Base-by-base conservation (phyloP, 441 rosid species). In the Omphalea diandra region DNA sequence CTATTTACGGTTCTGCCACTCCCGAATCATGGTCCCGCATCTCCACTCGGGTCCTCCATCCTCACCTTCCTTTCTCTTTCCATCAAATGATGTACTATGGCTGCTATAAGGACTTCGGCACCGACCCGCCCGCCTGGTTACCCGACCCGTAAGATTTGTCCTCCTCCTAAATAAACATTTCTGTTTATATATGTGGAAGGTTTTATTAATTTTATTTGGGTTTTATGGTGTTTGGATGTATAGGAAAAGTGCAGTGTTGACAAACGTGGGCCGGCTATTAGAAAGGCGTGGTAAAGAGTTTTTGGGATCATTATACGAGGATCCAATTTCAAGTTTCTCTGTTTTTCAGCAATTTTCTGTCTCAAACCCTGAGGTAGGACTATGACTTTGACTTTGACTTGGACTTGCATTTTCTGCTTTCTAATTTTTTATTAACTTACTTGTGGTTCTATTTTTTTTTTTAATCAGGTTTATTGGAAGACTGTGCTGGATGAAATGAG, bases 111-210 rank as follows among this genome's bases (percentile, higher is more conserved):
- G 83, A 88, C 73, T 90, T 83, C 69, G 97, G 97, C 54, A 76
- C 93, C 75, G 93, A 91, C 73, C 94, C 96, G 5, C 93, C 97
- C 36, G 91, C 96, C 66, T 94, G 98, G 98, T 60, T 84, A 22
- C 97, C 96, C 71, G 86, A 86, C 77, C 86, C 83, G 97, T 94
- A 49, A 5, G n/a, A n/a, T n/a, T 5, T 49, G 7, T 2, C 6
- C n/a, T 53, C 10, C 1, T 10, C 2, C 3, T 1, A 12, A 10
- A 12, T 11, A 0, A 53, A 53, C 12, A n/a, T n/a, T n/a, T n/a
- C n/a, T n/a, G n/a, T n/a, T n/a, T n/a, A n/a, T n/a, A n/a, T n/a
- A n/a, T n/a, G n/a, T n/a, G n/a, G 33, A 22, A 4, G 18, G 27
- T 6, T 11, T 27, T 10, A 3, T 26, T 40, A 36, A 33, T n/a